A percentile compares a stretch with the other conserved stretches of the same genome.
These are phyloP conservation scores for Pseudisothecium myosuroides DNA, from an alignment of 225 moss, liverwort and hornwort genomes.

Conservation along the genomic window DNA sequence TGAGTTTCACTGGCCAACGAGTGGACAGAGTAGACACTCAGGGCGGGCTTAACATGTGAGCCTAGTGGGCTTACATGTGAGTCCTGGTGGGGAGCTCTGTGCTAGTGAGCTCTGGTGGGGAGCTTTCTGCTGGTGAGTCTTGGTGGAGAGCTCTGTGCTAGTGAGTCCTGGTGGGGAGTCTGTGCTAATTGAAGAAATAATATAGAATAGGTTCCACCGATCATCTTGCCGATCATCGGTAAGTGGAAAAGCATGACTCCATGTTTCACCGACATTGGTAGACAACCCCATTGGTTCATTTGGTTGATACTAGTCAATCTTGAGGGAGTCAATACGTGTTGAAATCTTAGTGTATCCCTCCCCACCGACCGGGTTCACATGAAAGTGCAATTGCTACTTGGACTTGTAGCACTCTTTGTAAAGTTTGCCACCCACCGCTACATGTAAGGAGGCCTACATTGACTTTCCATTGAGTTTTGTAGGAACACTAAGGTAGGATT, in stretches of 20 bases:
- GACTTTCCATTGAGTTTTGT: not conserved
- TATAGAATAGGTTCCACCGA: not conserved
- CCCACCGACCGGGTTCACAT: not conserved
- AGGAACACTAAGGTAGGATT: not conserved
- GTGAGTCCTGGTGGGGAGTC: too few species aligned
- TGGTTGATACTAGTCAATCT: not conserved
- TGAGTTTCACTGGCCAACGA: not conserved
- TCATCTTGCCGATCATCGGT: not conserved
- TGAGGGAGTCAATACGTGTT: not conserved
- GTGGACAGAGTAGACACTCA: not conserved
- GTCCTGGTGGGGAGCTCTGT: too few species aligned
- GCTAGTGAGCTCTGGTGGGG: too few species aligned
- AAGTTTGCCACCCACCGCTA: not conserved
- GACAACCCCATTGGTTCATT: not conserved
- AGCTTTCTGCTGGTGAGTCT: too few species aligned
- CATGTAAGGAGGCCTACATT: not conserved
- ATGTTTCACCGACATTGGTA: too few species aligned
- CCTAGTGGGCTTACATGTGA: too few species aligned
- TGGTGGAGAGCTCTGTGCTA: too few species aligned
- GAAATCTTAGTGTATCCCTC: not conserved
- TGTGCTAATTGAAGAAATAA: not conserved
- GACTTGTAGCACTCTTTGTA: fast-evolving
- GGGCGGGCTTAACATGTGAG: too few species aligned
- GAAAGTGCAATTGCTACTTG: not conserved
- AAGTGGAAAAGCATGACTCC: not conserved